These are phyloP conservation scores for Boechera divaricarpa DNA, from an alignment of 345 rosid species.

Conservation along the genomic window DNA sequence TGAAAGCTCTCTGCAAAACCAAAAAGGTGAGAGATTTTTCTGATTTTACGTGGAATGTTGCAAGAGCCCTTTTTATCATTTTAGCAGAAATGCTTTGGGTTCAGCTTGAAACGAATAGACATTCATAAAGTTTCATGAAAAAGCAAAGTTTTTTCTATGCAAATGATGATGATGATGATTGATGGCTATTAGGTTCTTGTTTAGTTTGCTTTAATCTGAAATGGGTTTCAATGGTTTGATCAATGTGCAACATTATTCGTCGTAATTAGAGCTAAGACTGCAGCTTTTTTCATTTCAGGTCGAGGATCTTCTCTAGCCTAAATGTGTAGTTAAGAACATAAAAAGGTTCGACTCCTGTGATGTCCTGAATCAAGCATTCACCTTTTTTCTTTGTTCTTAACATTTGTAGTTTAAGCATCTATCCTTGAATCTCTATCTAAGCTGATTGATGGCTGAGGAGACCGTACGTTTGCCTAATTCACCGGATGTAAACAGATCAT, in stretches of 20 bases:
- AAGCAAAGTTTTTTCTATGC: not conserved
- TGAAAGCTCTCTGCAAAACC: not conserved
- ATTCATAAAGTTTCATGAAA: not conserved
- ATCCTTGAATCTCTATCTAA: slow-evolving; percentile 4
- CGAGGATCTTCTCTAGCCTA: slow-evolving; percentile 29
- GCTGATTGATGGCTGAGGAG: slow-evolving; percentile 57
- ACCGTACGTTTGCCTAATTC: slow-evolving; percentile 40
- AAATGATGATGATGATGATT: not conserved
- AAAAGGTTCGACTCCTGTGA: not conserved
- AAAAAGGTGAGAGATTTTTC: slow-evolving; percentile 18
- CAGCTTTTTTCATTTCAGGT: not conserved
- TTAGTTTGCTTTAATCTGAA: slow-evolving; percentile 20
- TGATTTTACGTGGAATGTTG: not conserved
- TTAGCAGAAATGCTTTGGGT: not conserved
- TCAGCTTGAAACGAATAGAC: not conserved
- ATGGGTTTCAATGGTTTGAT: slow-evolving; percentile 25
- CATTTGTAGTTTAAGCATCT: not conserved
- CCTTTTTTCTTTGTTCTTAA: not conserved
- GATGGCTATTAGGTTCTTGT: slow-evolving; percentile 8
- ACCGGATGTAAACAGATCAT: slow-evolving; percentile 43
- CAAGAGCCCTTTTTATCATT: not conserved
- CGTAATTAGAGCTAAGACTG: not conserved
- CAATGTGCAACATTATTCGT: not conserved
- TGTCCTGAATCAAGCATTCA: not conserved
- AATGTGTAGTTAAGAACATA: slow-evolving; percentile 14